A percentile compares a stretch with the other conserved stretches of the same genome.
These are phyloP conservation scores for Phytophthora pisi DNA, from an alignment of 352 stramenopile genomes.

Conservation along the genomic window DNA sequence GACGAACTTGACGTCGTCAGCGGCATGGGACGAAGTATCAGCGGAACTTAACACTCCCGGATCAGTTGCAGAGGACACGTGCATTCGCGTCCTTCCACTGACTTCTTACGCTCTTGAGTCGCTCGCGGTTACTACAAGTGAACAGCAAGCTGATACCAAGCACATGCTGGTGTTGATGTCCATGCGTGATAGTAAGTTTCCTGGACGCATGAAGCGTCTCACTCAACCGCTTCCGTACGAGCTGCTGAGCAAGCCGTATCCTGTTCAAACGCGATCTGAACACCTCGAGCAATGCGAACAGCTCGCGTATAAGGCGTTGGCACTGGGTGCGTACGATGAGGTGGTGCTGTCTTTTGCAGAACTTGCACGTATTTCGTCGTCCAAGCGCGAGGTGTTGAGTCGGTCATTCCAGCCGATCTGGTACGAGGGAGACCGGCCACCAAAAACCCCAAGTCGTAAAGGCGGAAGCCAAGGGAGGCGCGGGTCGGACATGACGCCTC, in stretches of 20 bases:
- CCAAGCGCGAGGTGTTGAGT: constrained; percentile 47
- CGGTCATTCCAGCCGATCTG: constrained; percentile 44
- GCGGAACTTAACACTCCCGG: background rate
- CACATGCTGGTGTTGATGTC: constrained; percentile 57
- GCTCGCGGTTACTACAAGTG: constrained; percentile 23
- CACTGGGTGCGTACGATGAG: constrained; percentile 31
- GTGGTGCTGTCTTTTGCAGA: constrained; percentile 64
- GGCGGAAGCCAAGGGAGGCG: constrained; percentile 3
- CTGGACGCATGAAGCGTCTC: constrained; percentile 72
- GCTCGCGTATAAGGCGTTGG: constrained; percentile 57
- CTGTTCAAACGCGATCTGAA: constrained; percentile 59
- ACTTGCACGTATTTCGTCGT: constrained; percentile 21
- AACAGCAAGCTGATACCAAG: constrained; percentile 7
- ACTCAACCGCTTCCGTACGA: constrained; percentile 62
- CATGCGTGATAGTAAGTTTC: constrained; percentile 83
- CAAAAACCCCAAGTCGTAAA: background rate
- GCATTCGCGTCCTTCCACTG: constrained; percentile 58
- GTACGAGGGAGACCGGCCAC: constrained; percentile 29
- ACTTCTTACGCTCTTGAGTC: constrained; percentile 46
- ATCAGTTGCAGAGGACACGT: constrained; percentile 5
- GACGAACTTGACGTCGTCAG: constrained; percentile 38
- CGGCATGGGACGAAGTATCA: constrained; percentile 21
- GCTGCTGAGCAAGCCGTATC: constrained; percentile 57
- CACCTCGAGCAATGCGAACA: constrained; percentile 54
- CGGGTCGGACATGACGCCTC: constrained; percentile 1